phyloP scores from a whole-genome alignment of 169 alveolate genomes.

The Plasmodium adleri region DNA sequence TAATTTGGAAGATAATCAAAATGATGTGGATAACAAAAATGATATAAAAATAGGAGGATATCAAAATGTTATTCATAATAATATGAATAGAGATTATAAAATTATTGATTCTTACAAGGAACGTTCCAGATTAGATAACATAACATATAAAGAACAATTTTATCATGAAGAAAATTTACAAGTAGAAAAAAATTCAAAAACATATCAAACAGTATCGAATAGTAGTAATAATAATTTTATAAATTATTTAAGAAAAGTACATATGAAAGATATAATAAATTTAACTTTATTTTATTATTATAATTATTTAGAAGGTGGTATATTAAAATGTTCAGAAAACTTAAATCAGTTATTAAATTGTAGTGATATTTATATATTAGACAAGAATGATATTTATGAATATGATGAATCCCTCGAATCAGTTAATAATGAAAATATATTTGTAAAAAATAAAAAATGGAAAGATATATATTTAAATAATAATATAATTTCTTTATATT shows the following conservation, averaged over 20 bases:
- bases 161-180: too few species aligned
- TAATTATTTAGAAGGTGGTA: conserved; percentile 15
- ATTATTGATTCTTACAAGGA: neutral
- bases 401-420: conserved; percentile 45
- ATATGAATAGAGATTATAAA: neutral
- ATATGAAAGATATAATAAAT: conserved; percentile 45
- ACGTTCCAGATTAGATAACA: neutral
- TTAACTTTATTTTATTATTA: conserved; percentile 40
- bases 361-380: neutral
- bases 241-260: conserved; percentile 8
- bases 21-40: neutral
- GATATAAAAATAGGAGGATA: too few species aligned
- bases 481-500: conserved; percentile 43
- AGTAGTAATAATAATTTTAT: neutral
- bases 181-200: neutral
- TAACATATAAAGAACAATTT: too few species aligned
- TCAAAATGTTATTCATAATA: neutral
- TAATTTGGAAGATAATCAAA: neutral
- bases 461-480: conserved; percentile 10
- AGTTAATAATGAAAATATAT: conserved; percentile 15
- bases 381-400: conserved; percentile 66
- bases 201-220: neutral
- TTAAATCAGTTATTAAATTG: neutral
- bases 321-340: conserved; percentile 20
- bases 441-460: neutral